A percentile compares a stretch with the other conserved stretches of the same genome.
phyloP scores from a whole-genome alignment of 148 eudicot genomes.

The Pouteria glomerata region DNA sequence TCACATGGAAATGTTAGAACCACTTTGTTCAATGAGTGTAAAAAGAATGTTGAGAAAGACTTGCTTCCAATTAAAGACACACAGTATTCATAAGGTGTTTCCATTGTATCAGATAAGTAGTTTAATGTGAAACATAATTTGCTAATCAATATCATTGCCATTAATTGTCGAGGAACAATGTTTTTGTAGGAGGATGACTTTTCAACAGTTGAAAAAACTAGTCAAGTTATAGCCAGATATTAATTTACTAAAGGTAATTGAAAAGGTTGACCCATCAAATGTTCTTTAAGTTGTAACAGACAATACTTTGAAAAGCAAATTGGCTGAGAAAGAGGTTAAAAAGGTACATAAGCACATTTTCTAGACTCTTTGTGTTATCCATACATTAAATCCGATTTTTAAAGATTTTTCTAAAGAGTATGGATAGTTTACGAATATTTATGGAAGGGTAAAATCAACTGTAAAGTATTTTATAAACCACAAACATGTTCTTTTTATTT shows the following conservation, averaged over 20 bases:
- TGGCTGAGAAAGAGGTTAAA: neutral
- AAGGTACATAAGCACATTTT: conserved; percentile 11
- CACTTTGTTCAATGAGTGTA: neutral
- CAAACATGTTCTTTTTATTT: conserved; percentile 4
- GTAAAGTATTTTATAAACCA: conserved; percentile 18
- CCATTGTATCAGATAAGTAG: conserved; percentile 18
- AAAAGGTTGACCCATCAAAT: conserved; percentile 13
- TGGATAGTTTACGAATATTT: neutral
- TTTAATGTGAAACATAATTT: conserved; percentile 8
- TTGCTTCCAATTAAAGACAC: conserved; percentile 6
- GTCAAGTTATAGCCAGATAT: neutral
- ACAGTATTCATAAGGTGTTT: neutral
- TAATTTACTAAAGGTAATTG: conserved; percentile 9
- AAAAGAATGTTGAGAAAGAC: conserved; percentile 5
- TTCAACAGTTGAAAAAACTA: neutral
- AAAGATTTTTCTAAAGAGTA: conserved; percentile 9
- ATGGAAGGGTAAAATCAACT: neutral
- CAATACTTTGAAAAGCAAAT: conserved; percentile 13
- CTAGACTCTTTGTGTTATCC: too few relatives aligned
- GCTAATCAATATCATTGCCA: conserved; percentile 8
- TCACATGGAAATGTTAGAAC: conserved; percentile 16
- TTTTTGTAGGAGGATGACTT: conserved; percentile 10
- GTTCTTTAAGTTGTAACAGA: conserved; percentile 18
- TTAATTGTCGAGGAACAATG: conserved; percentile 10
- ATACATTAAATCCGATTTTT: neutral